Percentiles rank a stretch among this genome's conserved stretches.
Evolutionary conservation across 2,329 filamentous ascomycete species (phyloP).

Genomic region (Botryotinia convoluta): DNA sequence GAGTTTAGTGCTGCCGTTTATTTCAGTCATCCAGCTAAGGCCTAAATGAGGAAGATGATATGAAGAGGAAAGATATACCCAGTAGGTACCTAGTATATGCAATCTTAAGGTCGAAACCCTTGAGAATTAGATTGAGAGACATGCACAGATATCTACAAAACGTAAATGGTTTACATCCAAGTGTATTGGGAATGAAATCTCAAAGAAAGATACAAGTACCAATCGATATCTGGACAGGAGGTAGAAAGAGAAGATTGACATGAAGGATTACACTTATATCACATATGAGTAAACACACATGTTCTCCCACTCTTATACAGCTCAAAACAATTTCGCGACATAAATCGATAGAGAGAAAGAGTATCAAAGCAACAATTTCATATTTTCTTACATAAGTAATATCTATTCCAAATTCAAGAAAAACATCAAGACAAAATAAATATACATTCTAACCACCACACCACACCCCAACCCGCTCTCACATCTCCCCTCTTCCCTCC

Average conservation of each 20-base stretch:
- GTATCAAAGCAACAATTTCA: fast-evolving
- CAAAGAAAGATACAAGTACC: not conserved
- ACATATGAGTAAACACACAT: not conserved
- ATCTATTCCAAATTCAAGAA: not conserved
- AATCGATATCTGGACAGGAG: not conserved
- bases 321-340: not conserved
- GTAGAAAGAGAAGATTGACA: not conserved
- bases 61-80: not conserved
- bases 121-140: not conserved
- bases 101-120: not conserved
- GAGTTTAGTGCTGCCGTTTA: not conserved
- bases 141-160: not conserved
- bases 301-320: fast-evolving
- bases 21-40: not conserved
- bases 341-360: not conserved
- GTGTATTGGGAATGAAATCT: not conserved
- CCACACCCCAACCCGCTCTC: not conserved
- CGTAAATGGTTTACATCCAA: not conserved
- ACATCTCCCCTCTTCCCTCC: too few species aligned
- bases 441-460: not conserved
- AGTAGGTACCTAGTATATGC: not conserved
- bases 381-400: fast-evolving
- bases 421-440: not conserved
- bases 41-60: not conserved
- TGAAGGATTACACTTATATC: not conserved